Evolutionary conservation across 1,284 basidiomycete species (phyloP).

Genomic region (Moesziomyces sp.): DNA sequence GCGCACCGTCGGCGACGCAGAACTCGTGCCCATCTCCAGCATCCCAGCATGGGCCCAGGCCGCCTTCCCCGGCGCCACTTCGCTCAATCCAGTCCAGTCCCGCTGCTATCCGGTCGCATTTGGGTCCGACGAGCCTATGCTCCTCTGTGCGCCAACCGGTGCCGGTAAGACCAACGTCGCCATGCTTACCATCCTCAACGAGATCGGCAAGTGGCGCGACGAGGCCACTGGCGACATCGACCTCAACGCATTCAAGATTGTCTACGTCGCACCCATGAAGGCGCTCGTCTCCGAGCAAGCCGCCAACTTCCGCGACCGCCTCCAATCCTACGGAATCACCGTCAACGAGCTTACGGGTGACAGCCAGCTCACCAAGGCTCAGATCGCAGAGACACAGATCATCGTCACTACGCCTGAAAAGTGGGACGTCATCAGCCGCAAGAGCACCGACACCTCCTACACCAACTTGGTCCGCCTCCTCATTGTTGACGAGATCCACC

Average conservation of each 20-base stretch:
- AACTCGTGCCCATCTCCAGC: slow-evolving; percentile 79
- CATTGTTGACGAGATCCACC: slow-evolving; percentile 98
- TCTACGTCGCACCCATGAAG: slow-evolving; percentile 98
- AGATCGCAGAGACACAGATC: slow-evolving; percentile 96
- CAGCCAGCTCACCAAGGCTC: slow-evolving; percentile 96
- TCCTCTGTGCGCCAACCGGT: slow-evolving; percentile 97
- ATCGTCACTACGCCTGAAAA: slow-evolving; percentile 99
- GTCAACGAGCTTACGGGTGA: slow-evolving; percentile 97
- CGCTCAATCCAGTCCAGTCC: slow-evolving; percentile 83
- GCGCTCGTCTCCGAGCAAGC: slow-evolving; percentile 67
- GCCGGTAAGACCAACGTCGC: slow-evolving; percentile 99
- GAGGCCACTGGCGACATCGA: slow-evolving; percentile 86
- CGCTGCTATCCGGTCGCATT: slow-evolving; percentile 85
- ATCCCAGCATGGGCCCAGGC: slow-evolving; percentile 83
- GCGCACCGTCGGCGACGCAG: slow-evolving; percentile 73
- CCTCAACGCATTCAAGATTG: slow-evolving; percentile 91
- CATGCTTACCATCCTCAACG: slow-evolving; percentile 74
- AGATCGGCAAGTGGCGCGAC: slow-evolving; percentile 70
- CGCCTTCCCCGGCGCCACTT: slow-evolving; percentile 73
- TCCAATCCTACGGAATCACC: slow-evolving; percentile 83
- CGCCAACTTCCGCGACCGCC: slow-evolving; percentile 73
- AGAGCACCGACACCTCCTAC: slow-evolving; percentile 95
- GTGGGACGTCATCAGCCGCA: slow-evolving; percentile 95
- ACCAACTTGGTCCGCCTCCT: slow-evolving; percentile 96
- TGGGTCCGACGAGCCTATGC: slow-evolving; percentile 87